Base-by-base conservation (phyloP, 495 filamentous ascomycete genomes). In the Endocarpon pusillum region DNA sequence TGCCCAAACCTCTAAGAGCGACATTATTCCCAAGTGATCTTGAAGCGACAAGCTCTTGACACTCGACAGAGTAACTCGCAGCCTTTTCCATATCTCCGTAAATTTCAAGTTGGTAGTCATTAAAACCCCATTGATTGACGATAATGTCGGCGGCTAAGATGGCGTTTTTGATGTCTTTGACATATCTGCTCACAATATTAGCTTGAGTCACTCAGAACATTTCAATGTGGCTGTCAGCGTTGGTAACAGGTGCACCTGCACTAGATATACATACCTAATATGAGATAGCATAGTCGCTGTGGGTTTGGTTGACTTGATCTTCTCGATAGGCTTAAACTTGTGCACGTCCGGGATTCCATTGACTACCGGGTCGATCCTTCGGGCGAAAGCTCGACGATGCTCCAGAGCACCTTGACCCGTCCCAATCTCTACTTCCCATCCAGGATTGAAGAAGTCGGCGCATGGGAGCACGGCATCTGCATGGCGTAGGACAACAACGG, bases 321-420 rank as follows among this genome's bases (percentile, higher is more conserved):
- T 41, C 19, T 55, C 43, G 22, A 63, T 53, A 0, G 64, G 64
- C n/a, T 56, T 31, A 41, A 64, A 68, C 28, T 50, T 54, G 18
- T 57, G 42, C 60, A 64, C 62, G 43, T 67, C 53, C 30, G 47
- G 49, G 43, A 67, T 66, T 8, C 63, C 63, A 40, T 67, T 67
- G 23, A 66, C 62, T 6, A 67, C 59, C 5, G 64, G 62, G 36
- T 68, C 64, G 20, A 68, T 61, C 39, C 66, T 67, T 11, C 64
- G 47, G 2, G 26, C 32, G 36, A 67, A 68, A n/a, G n/a, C n/a
- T n/a, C 11, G 35, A 39, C 25, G 7, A 42, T 46, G 21, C 52
- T 53, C 11, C 57, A 52, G 42, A 66, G 64, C n/a, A 21, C 58
- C 58, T 39, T 57, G 41, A 22, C 51, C 49, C 6, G 54, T 62